Evolutionary conservation across 306 rosid species (phyloP).

Genomic region (Cicer cuneatum): DNA sequence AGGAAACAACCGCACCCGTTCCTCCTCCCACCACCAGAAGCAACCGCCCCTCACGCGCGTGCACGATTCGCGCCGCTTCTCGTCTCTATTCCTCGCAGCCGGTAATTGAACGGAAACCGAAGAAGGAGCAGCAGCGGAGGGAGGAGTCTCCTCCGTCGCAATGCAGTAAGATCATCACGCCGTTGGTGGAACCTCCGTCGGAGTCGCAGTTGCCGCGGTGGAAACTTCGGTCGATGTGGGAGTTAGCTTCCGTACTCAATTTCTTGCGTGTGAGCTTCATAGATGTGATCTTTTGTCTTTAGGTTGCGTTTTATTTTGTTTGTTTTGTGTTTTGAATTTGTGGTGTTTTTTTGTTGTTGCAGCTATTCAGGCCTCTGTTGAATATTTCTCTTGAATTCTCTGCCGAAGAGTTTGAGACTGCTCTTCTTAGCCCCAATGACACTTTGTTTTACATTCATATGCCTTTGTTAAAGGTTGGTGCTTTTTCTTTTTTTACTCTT

Average conservation of each 20-base stretch:
- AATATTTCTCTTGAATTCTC: conserved; percentile 84
- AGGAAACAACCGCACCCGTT: conserved; percentile 49
- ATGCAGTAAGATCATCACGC: conserved; percentile 86
- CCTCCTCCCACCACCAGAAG: conserved; percentile 60
- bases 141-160: conserved; percentile 59
- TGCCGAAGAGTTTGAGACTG: conserved; percentile 95
- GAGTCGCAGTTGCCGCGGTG: conserved; percentile 86
- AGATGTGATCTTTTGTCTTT: conserved; percentile 49
- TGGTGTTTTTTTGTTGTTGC: conserved; percentile 30
- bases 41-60: conserved; percentile 94
- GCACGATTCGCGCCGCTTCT: conserved; percentile 86
- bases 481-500: conserved; percentile 2
- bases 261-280: conserved; percentile 83
- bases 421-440: conserved; percentile 87
- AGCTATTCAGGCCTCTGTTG: conserved; percentile 88
- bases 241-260: conserved; percentile 88
- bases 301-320: conserved; percentile 28
- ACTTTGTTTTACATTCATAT: conserved; percentile 92
- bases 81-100: conserved; percentile 56
- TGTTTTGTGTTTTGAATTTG: conserved; percentile 36
- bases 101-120: conserved; percentile 56
- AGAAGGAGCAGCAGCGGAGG: conserved; percentile 51
- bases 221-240: conserved; percentile 97
- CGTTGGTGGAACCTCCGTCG: conserved; percentile 74
- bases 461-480: conserved; percentile 93